Base-by-base conservation (phyloP, 495 filamentous ascomycete genomes). In the Pyrenopolyporus hunteri region DNA sequence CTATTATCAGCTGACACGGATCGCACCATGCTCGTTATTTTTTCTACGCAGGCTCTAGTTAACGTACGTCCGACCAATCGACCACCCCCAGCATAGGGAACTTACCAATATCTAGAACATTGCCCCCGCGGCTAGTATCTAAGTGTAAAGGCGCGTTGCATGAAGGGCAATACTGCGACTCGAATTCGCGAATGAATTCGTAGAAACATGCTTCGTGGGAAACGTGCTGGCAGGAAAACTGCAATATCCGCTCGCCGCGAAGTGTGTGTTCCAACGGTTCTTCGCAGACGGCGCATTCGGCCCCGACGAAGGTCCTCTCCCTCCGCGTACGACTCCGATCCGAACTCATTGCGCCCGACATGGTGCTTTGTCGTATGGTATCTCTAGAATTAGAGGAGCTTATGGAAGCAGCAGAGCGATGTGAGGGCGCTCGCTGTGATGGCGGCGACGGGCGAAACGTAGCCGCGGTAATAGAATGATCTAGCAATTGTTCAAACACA, bases 161-260 rank as follows among this genome's bases (percentile, higher is more conserved):
- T 59, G 91, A 89, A 31, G 94, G 94, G 74, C 94, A 99, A 72
- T 89, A 92, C 66, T 99, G 92, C 33, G 90, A 91, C 62, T 99
- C 95, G 58, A 90, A 90, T 72, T 96, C 93, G 58, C 91, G 89
- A 64, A 99, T 94, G 69, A 92, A 97, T 75, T 99, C 95, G 75
- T 98, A 99, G 73, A 99, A 99, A 76, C 94, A 99, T 14, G 95
- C 95, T 72, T 98, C 94, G 69, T 99, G 94, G 11, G 93, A 90
- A 28, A 99, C 95, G 72, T 99, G 94, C 8, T 86, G 82, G 74
- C 94, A 99, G 20, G 94, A 96, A 68, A 99, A 93, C 70, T 98
- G 95, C 49, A 99, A 81, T 47, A 99, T 90, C 54, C 92, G 86
- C 76, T 99, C 94, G 45, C 95, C 95, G 10, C 92, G 90, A 33